Evolutionary conservation across 306 rosid species (phyloP).

Genomic region (Ochetophila trinervis): DNA sequence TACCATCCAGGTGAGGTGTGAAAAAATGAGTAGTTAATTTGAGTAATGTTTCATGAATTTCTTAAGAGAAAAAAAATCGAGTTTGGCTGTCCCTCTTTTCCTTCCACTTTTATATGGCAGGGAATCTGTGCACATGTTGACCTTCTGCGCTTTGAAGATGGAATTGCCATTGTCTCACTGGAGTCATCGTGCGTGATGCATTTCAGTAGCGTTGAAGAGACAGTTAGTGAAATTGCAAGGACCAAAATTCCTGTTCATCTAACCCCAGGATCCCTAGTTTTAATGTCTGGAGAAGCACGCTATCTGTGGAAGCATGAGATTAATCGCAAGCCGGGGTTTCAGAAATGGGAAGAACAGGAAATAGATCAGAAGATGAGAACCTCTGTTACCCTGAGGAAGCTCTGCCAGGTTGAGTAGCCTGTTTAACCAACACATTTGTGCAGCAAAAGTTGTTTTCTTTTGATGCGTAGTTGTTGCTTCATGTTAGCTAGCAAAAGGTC

Average conservation of each 20-base stretch:
- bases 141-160: conserved; percentile 86
- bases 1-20: conserved; percentile 83
- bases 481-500: too few relatives aligned
- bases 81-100: neutral
- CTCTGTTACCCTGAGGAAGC: conserved; percentile 84
- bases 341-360: conserved; percentile 60
- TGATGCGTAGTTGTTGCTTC: too few relatives aligned
- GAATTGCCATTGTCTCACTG: conserved; percentile 76
- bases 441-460: neutral
- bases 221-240: neutral
- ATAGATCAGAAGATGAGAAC: conserved; percentile 54
- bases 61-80: too few relatives aligned
- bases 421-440: neutral
- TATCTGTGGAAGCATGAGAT: conserved; percentile 86
- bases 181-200: conserved; percentile 87
- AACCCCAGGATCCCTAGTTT: conserved; percentile 64
- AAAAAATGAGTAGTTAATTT: neutral
- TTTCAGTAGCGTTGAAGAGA: conserved; percentile 45
- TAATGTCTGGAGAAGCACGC: conserved; percentile 83
- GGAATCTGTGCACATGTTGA: conserved; percentile 85
- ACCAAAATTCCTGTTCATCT: conserved; percentile 54
- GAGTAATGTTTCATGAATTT: too few relatives aligned
- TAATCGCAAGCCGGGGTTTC: conserved; percentile 71
- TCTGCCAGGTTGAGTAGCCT: conserved; percentile 39
- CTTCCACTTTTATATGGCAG: conserved; percentile 23